Conservation (phyloP, 768 basidiomycete species). For the Xerocomus brunneocitrinus region DNA sequence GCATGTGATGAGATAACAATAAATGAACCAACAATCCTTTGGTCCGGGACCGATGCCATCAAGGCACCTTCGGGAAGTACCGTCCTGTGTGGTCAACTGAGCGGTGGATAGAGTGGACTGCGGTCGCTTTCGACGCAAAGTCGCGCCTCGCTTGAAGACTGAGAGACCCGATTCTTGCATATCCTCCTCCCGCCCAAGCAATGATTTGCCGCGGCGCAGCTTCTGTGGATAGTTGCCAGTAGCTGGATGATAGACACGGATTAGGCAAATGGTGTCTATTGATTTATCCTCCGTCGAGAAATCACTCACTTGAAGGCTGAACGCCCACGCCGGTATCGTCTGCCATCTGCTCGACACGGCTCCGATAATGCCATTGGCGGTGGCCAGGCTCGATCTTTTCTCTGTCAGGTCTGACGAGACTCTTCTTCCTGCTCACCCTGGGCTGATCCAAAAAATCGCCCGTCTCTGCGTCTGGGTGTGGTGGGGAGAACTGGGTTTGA, state of each 20-base stretch:
- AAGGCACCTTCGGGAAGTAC: slow-evolving; percentile 49
- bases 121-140: slow-evolving; percentile 66
- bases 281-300: not conserved
- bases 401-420: slow-evolving; percentile 85
- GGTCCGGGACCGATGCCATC: slow-evolving; percentile 81
- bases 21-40: slow-evolving; percentile 92
- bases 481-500: slow-evolving; percentile 43
- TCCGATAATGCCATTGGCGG: slow-evolving; percentile 91
- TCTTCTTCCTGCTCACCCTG: slow-evolving; percentile 78
- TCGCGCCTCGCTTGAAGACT: slow-evolving; percentile 84
- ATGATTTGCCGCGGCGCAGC: slow-evolving; percentile 81
- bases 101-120: slow-evolving; percentile 39
- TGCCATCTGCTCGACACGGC: slow-evolving; percentile 75
- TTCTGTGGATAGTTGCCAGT: slow-evolving; percentile 73
- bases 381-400: slow-evolving; percentile 96
- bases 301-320: slow-evolving; percentile 72
- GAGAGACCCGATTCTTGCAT: slow-evolving; percentile 86
- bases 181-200: slow-evolving; percentile 88
- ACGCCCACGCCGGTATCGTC: slow-evolving; percentile 69
- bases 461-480: slow-evolving; percentile 30
- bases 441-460: slow-evolving; percentile 41
- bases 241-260: slow-evolving; percentile 33
- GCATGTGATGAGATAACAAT: slow-evolving; percentile 80
- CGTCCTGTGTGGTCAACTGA: slow-evolving; percentile 33
- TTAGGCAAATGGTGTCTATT: slow-evolving; percentile 1